Percentiles rank a stretch among this genome's conserved stretches.
phyloP scores from a whole-genome alignment of 768 basidiomycete species.

The Suillus subluteus region DNA sequence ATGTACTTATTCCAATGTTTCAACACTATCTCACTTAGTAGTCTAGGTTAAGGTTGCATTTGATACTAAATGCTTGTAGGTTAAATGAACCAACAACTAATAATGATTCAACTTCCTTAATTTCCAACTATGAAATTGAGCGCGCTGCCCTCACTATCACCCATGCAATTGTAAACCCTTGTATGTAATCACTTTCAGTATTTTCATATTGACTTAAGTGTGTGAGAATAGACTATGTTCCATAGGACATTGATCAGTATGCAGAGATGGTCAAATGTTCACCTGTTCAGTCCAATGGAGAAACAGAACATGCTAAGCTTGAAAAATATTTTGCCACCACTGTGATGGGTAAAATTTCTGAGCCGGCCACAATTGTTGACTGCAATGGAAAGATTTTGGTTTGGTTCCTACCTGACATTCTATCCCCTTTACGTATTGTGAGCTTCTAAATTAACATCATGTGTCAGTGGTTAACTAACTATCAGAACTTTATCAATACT shows the following conservation, averaged over 20 bases:
- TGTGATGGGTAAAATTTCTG: neutral
- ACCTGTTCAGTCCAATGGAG: neutral
- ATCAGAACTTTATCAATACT: neutral
- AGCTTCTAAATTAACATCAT: neutral
- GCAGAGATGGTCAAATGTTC: neutral
- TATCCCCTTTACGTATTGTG: neutral
- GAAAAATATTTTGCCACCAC: neutral
- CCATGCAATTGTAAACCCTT: neutral
- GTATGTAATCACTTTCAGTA: neutral
- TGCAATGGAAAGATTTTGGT: neutral
- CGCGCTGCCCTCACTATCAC: neutral
- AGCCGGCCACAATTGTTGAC: neutral
- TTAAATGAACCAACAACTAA: neutral
- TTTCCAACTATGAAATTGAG: constrained; percentile 4
- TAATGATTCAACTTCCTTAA: neutral
- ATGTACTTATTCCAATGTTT: too few species aligned
- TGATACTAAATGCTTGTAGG: neutral
- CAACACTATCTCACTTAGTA: too few species aligned
- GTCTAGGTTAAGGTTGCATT: too few species aligned
- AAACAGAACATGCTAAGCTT: neutral
- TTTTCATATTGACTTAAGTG: neutral
- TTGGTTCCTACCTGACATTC: neutral
- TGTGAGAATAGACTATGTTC: neutral
- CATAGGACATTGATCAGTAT: neutral
- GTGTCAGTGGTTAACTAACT: neutral